phyloP scores from a whole-genome alignment of 805 yeast genomes.

The Candida fluviatilis region DNA sequence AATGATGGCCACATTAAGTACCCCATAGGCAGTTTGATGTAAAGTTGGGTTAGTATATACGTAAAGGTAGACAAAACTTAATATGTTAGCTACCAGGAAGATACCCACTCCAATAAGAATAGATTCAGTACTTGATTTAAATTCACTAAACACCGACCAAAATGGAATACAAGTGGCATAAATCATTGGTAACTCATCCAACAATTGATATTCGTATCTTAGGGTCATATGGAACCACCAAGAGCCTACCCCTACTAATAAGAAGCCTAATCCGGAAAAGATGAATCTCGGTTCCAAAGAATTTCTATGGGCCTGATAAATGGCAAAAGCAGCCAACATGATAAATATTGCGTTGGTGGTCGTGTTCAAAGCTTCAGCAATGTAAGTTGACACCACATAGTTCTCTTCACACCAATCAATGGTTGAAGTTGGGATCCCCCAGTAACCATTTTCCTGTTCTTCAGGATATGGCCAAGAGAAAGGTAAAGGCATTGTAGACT shows the following conservation, averaged over 20 bases:
- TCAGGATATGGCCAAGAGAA: constrained; percentile 54
- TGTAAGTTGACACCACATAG: constrained; percentile 77
- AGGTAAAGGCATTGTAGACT: constrained; percentile 25
- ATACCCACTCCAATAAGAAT: constrained; percentile 45
- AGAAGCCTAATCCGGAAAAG: constrained; percentile 72
- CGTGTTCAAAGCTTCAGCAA: constrained; percentile 90
- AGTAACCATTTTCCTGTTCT: constrained; percentile 53
- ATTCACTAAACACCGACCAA: constrained; percentile 74
- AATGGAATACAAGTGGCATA: constrained; percentile 96
- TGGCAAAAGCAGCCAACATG: constrained; percentile 55
- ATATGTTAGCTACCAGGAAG: constrained; percentile 48
- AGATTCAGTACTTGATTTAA: constrained; percentile 36
- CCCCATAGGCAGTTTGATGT: constrained; percentile 83
- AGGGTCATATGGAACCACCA: constrained; percentile 98
- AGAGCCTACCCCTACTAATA: constrained; percentile 86
- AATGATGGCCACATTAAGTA: constrained; percentile 71
- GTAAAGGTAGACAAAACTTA: constrained; percentile 70
- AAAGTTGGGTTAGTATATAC: constrained; percentile 72
- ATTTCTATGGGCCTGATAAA: constrained; percentile 56
- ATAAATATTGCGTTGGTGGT: constrained; percentile 64
- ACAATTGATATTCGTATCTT: constrained; percentile 79
- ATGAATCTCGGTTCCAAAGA: constrained; percentile 67
- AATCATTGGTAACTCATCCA: constrained; percentile 97
- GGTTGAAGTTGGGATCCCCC: constrained; percentile 90
- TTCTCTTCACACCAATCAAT: constrained; percentile 99